A percentile compares a stretch with the other conserved stretches of the same genome.
Evolutionary conservation across 2,329 filamentous ascomycete species (phyloP).

Genomic region (Aspergillus ruber): DNA sequence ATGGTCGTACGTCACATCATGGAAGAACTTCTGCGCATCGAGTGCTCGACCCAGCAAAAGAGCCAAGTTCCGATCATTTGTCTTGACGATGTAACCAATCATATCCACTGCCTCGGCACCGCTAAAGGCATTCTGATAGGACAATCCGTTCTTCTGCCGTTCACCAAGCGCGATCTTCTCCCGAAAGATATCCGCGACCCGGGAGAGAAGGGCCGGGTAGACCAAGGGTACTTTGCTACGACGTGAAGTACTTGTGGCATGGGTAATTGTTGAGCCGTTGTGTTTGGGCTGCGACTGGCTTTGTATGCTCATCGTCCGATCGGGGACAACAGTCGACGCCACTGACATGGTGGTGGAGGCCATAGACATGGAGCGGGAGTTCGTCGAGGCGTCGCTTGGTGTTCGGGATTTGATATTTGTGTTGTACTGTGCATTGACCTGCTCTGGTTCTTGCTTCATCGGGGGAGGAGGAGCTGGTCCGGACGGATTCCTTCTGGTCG

Average conservation of each 20-base stretch:
- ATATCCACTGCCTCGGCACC: slow-evolving; percentile 93
- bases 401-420: slow-evolving; percentile 27
- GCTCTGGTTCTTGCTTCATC: slow-evolving; percentile 38
- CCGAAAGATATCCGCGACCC: slow-evolving; percentile 85
- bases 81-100: slow-evolving; percentile 93
- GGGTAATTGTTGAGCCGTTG: slow-evolving; percentile 45
- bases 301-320: slow-evolving; percentile 53
- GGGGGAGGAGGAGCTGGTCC: slow-evolving; percentile 29
- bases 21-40: slow-evolving; percentile 97
- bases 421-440: slow-evolving; percentile 44
- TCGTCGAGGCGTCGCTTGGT: slow-evolving; percentile 38
- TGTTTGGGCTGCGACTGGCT: slow-evolving; percentile 46
- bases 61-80: slow-evolving; percentile 89
- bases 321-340: slow-evolving; percentile 63
- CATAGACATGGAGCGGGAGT: slow-evolving; percentile 77
- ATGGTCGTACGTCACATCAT: slow-evolving; percentile 98
- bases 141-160: slow-evolving; percentile 90
- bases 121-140: slow-evolving; percentile 95
- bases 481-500: slow-evolving; percentile 62
- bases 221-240: slow-evolving; percentile 68
- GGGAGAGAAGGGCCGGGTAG: slow-evolving; percentile 88
- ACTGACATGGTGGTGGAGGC: slow-evolving; percentile 69
- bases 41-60: slow-evolving; percentile 83
- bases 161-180: slow-evolving; percentile 81
- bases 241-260: slow-evolving; percentile 56